Base-by-base conservation (phyloP, 257 asterid species). In the Penstemon davidsonii region DNA sequence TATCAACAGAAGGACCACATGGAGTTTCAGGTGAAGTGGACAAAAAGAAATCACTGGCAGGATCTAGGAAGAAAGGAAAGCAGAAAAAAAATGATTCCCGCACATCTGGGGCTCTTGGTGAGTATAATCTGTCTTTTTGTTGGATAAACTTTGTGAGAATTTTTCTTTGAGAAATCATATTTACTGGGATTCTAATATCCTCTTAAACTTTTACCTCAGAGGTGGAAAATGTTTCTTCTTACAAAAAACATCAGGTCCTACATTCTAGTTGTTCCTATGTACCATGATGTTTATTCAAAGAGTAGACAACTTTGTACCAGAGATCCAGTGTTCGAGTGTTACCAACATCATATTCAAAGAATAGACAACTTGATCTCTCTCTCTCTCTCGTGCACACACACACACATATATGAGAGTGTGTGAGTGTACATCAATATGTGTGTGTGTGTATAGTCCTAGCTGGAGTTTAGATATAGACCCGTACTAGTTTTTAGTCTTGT, bases 1-100 rank as follows among this genome's bases (percentile, higher is more conserved):
- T 93, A 62, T 70, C 77, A 64, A 74, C 60, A 64, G 81, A 73
- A 67, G 85, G 75, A 56, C 73, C 81, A 55, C 64, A 50, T 61
- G 79, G 15, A 55, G 55, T 55, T 62, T 7, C 64, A 57, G 70
- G 62, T 62, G 84, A 78, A 60, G 64, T 41, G 40, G 88, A 74
- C 60, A 68, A 72, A 65, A 80, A 69, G 62, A 77, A 66, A 69
- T 64, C 70, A 38, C 82, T 64, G 61, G 67, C 75, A 50, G 69
- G 69, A 75, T 55, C 80, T 52, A 65, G 65, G 68, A 86, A 76
- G 46, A 84, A 76, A 64, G 87, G 90, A 76, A 86, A 73, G 58
- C 87, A 68, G 65, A 74, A 63, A 64, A 86, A 67, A 73, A 41
- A 62, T 79, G 79, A 55, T 54, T 62, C 76, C 58, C 75, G 18